Percentiles rank a stretch among this genome's conserved stretches.
These are phyloP conservation scores for Anthracocystis panici-leucophaei DNA, from an alignment of 1,284 basidiomycete species.

Conservation along the genomic window DNA sequence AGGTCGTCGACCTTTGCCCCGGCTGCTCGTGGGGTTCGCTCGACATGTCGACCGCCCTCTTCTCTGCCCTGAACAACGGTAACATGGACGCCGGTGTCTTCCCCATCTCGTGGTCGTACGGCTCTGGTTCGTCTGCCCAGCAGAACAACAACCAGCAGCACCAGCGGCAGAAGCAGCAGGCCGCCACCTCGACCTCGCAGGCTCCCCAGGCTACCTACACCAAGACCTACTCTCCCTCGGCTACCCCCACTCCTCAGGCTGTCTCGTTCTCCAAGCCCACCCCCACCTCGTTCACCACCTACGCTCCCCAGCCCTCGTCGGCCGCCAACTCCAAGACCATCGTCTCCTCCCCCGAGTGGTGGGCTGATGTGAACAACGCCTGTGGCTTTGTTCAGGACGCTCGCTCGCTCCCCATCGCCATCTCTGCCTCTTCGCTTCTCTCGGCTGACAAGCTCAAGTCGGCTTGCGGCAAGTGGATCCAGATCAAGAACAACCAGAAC, in stretches of 20 bases:
- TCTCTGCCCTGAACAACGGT: constrained; percentile 71
- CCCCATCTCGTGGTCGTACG: constrained; percentile 63
- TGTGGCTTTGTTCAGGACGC: constrained; percentile 40
- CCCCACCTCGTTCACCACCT: constrained; percentile 26
- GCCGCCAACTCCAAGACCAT: constrained; percentile 41
- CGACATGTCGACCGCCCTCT: constrained; percentile 82
- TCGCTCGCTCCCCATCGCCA: constrained; percentile 50
- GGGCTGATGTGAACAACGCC: constrained; percentile 37
- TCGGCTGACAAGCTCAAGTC: constrained; percentile 37
- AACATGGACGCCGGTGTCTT: constrained; percentile 63
- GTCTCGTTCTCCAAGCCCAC: constrained; percentile 28
- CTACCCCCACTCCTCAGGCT: constrained; percentile 27
- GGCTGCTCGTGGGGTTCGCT: constrained; percentile 80
- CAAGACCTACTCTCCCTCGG: constrained; percentile 11
- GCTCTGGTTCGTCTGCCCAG: constrained; percentile 34
- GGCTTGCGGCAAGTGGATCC: constrained; percentile 60
- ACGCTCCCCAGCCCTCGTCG: constrained; percentile 44
- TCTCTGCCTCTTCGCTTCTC: constrained; percentile 45
- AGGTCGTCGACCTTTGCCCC: constrained; percentile 79
- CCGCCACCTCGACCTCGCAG: constrained; percentile 25
- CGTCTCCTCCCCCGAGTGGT: constrained; percentile 52
- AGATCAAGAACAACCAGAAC: constrained; percentile 58
- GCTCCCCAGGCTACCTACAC: constrained; percentile 15
- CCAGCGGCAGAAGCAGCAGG: constrained; percentile 32
- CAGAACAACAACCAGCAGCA: constrained; percentile 48